phyloP scores from a whole-genome alignment of 345 rosid genomes.

The Acer yangbiense region DNA sequence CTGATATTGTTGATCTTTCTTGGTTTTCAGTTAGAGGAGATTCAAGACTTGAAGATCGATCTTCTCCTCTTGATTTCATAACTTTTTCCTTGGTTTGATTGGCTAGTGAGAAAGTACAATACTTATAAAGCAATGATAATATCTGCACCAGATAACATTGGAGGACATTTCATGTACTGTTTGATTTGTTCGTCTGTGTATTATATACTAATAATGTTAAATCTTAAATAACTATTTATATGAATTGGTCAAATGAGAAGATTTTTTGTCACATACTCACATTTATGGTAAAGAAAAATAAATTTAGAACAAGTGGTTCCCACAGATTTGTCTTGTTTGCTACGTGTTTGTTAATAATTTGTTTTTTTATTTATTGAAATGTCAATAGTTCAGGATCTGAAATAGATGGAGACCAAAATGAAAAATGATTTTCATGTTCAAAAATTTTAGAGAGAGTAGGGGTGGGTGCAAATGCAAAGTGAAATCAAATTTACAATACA shows the following conservation, averaged over 20 bases:
- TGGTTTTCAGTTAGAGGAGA: conserved; percentile 18
- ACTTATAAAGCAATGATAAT: too few relatives aligned
- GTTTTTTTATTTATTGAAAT: too few relatives aligned
- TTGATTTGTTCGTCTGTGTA: background rate
- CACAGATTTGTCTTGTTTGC: conserved; percentile 3
- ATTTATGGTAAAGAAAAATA: background rate
- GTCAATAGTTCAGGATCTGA: too few relatives aligned
- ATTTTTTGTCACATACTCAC: too few relatives aligned
- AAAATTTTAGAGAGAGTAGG: too few relatives aligned
- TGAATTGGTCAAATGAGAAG: background rate
- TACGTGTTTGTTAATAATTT: background rate
- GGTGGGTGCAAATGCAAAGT: too few relatives aligned
- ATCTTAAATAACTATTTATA: too few relatives aligned
- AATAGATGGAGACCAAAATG: too few relatives aligned
- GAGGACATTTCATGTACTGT: background rate
- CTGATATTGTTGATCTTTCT: conserved; percentile 8
- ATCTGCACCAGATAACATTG: background rate
- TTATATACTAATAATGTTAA: background rate
- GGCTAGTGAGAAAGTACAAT: background rate
- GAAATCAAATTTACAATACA: too few relatives aligned
- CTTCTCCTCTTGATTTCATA: conserved; percentile 23
- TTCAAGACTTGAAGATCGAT: conserved; percentile 9
- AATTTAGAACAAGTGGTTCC: conserved; percentile 7
- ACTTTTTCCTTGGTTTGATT: background rate
- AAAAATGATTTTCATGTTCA: too few relatives aligned